Conservation (phyloP, 352 stramenopile species). For the Pythium aquatile region DNA sequence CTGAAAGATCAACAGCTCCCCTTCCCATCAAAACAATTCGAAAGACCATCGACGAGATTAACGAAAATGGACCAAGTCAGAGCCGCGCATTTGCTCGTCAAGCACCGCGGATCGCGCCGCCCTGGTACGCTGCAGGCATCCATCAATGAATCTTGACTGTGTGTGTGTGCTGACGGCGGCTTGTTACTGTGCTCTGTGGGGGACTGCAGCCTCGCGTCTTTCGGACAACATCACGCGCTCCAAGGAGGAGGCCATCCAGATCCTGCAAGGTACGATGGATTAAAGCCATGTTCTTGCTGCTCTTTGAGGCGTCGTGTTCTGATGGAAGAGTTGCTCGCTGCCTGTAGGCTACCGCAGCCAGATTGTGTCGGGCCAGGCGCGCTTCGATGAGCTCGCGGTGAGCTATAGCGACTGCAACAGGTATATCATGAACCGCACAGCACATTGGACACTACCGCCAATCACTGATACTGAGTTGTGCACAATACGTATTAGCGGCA, state of each 20-base stretch:
- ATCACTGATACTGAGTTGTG: too few relatives aligned
- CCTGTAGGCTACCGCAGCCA: slow-evolving; percentile 61
- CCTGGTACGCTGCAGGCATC: slow-evolving; percentile 42
- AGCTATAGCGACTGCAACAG: slow-evolving; percentile 86
- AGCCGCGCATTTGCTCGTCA: slow-evolving; percentile 93
- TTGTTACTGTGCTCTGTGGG: slow-evolving; percentile 24
- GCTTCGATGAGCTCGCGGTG: slow-evolving; percentile 73
- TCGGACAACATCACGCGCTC: slow-evolving; percentile 90
- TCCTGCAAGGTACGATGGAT: slow-evolving; percentile 54
- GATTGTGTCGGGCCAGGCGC: slow-evolving; percentile 78
- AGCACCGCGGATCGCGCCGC: slow-evolving; percentile 91
- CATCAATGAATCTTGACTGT: too few relatives aligned
- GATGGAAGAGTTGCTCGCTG: too few relatives aligned
- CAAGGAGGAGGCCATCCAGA: slow-evolving; percentile 87
- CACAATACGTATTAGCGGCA: slow-evolving; percentile 29
- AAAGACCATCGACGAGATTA: too few relatives aligned
- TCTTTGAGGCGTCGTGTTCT: too few relatives aligned
- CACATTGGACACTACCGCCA: too few relatives aligned
- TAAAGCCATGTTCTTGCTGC: too few relatives aligned
- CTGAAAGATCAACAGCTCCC: too few relatives aligned
- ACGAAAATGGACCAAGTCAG: slow-evolving; percentile 62
- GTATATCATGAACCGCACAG: slow-evolving; percentile 10
- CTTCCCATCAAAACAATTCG: too few relatives aligned
- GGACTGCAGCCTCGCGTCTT: slow-evolving; percentile 69
- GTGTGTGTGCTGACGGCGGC: too few relatives aligned